Percentiles rank a stretch among this genome's conserved stretches.
phyloP scores from a whole-genome alignment of 371 early-diverging fungal species.

The Globomyces sp. region DNA sequence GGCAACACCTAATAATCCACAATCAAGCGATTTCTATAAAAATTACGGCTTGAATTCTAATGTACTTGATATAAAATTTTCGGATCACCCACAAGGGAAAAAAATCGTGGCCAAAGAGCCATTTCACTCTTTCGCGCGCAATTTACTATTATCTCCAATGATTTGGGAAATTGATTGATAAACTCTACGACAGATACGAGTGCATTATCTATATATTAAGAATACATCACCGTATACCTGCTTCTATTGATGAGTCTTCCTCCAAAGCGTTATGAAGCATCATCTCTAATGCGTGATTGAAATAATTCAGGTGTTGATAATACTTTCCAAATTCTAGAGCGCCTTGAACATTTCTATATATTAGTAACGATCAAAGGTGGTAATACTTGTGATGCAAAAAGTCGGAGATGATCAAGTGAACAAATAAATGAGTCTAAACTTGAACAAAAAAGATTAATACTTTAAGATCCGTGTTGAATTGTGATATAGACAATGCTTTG shows the following conservation, averaged over 20 bases:
- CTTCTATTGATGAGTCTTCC: slow-evolving; percentile 58
- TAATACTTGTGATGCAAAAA: slow-evolving; percentile 24
- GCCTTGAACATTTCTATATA: slow-evolving; percentile 43
- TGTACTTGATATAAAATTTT: slow-evolving; percentile 73
- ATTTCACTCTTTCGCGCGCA: slow-evolving; percentile 91
- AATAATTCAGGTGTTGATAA: slow-evolving; percentile 72
- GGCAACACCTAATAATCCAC: slow-evolving; percentile 71
- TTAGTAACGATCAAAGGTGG: slow-evolving; percentile 33
- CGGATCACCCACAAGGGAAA: slow-evolving; percentile 75
- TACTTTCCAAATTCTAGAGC: slow-evolving; percentile 64
- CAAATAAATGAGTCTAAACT: slow-evolving; percentile 70
- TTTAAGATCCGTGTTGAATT: slow-evolving; percentile 69
- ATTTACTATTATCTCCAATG: slow-evolving; percentile 78
- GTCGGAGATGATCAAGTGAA: slow-evolving; percentile 68
- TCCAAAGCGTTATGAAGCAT: slow-evolving; percentile 79
- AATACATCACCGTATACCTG: too few species aligned
- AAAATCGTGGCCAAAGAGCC: slow-evolving; percentile 84
- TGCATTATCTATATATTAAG: slow-evolving; percentile 42
- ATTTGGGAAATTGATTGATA: slow-evolving; percentile 69
- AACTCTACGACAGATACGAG: slow-evolving; percentile 69
- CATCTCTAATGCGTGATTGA: slow-evolving; percentile 80
- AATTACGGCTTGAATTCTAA: background rate
- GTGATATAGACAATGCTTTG: slow-evolving; percentile 56
- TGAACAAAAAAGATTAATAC: slow-evolving; percentile 33
- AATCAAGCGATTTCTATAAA: slow-evolving; percentile 63